Percentiles rank a stretch among this genome's conserved stretches.
These are phyloP conservation scores for Lentinula lateritia DNA, from an alignment of 768 basidiomycete genomes.

Conservation along the genomic window DNA sequence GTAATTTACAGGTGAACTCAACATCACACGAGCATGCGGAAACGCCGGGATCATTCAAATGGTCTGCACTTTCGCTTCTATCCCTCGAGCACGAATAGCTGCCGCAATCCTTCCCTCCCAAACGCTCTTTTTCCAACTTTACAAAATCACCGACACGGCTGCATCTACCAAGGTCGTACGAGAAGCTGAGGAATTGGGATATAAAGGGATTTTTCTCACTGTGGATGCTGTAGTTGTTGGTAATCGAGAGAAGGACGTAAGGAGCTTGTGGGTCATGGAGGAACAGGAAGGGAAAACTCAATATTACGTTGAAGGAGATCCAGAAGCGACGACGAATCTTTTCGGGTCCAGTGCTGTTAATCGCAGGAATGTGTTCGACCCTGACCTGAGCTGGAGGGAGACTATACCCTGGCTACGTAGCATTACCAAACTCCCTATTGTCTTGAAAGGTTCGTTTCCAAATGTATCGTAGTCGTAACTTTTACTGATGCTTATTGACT, in stretches of 20 bases:
- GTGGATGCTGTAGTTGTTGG: conserved; percentile 82
- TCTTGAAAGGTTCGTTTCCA: conserved; percentile 47
- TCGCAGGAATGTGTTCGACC: conserved; percentile 52
- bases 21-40: conserved; percentile 69
- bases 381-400: conserved; percentile 74
- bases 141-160: conserved; percentile 69
- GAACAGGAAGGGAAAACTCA: conserved; percentile 41
- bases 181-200: conserved; percentile 71
- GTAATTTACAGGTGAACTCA: conserved; percentile 61
- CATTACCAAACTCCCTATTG: conserved; percentile 65
- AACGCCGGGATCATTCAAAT: conserved; percentile 74
- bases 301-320: conserved; percentile 17
- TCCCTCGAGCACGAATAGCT: conserved; percentile 61
- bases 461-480: neutral
- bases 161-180: conserved; percentile 65
- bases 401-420: conserved; percentile 74
- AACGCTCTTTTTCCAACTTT: conserved; percentile 77
- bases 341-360: conserved; percentile 53
- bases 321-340: conserved; percentile 26
- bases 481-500: neutral
- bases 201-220: conserved; percentile 86
- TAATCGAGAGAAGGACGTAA: conserved; percentile 73
- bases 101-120: conserved; percentile 49
- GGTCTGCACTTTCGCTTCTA: conserved; percentile 74
- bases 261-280: conserved; percentile 50